Evolutionary conservation across 2,329 filamentous ascomycete genomes (phyloP).

Genomic region (Thermoascus crustaceus): DNA sequence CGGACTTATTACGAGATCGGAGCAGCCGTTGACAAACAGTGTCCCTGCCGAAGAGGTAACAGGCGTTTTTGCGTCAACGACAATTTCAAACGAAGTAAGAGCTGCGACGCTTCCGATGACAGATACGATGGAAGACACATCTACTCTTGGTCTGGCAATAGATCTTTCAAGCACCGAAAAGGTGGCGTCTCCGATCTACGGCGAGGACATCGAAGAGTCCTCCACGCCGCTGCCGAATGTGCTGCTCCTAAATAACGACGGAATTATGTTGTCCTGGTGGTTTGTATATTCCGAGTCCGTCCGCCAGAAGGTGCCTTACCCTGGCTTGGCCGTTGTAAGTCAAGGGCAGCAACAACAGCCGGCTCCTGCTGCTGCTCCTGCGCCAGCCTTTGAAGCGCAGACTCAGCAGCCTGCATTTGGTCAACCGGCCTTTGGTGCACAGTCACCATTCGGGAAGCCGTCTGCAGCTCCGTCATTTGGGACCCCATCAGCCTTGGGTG

Average conservation of each 20-base stretch:
- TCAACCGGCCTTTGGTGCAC: slow-evolving; percentile 20
- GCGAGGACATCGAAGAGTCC: slow-evolving; percentile 71
- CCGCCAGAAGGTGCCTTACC: slow-evolving; percentile 62
- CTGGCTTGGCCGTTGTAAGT: slow-evolving; percentile 50
- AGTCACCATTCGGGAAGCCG: slow-evolving; percentile 22
- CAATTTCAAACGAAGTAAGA: slow-evolving; percentile 63
- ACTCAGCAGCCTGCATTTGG: slow-evolving; percentile 19
- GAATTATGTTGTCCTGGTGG: slow-evolving; percentile 81
- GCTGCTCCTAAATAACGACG: slow-evolving; percentile 81
- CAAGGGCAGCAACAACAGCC: slow-evolving; percentile 13
- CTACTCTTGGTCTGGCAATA: slow-evolving; percentile 67
- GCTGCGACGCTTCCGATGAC: slow-evolving; percentile 68
- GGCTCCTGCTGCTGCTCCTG: slow-evolving; percentile 11
- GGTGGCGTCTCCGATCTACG: slow-evolving; percentile 67
- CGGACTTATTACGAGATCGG: slow-evolving; percentile 67
- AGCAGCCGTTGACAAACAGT: slow-evolving; percentile 55
- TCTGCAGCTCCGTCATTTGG: slow-evolving; percentile 20
- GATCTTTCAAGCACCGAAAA: slow-evolving; percentile 79
- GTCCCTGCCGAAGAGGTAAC: slow-evolving; percentile 52
- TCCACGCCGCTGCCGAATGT: slow-evolving; percentile 73
- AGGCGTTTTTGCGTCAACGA: slow-evolving; percentile 65
- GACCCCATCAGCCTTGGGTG: slow-evolving; percentile 19
- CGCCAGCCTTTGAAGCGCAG: slow-evolving; percentile 12
- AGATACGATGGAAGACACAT: slow-evolving; percentile 59
- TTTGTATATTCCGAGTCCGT: slow-evolving; percentile 84